Evolutionary conservation across 352 stramenopile species (phyloP), one percentile per base, ranked within the genome.

Genomic region (Globisporangium carolinianum): DNA sequence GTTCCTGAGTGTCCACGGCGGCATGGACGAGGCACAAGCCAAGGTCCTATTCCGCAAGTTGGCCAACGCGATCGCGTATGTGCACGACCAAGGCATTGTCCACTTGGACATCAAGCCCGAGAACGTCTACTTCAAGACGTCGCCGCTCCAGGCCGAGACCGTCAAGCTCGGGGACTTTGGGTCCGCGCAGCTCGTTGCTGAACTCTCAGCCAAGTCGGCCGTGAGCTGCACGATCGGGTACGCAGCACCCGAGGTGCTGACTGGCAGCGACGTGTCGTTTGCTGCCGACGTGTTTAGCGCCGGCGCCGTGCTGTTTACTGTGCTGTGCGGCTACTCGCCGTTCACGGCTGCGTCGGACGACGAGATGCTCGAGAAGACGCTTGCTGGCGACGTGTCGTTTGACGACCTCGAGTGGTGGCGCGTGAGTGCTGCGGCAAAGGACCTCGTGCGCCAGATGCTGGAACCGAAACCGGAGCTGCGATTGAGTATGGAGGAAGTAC

Each of bases 31-130:
- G 41, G 58, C 58, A 10, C 55, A 68, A 7, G 80, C 77, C 35
- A 79, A 76, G 60, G 61, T 58, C 1, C 45, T 90, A 0, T 84
- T 90, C 46, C 74, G 72, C 18, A 73, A 75, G 53, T 72, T 90
- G 39, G 65, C 71, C 1, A 68, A 69, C 17, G 77, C 80, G 17
- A 56, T 92, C 24, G 56, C 58, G 39, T 75, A 79, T 57, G 65
- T 86, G 18, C 83, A 93, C 52, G 68, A 76, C 12, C 71, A 84
- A 11, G 72, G 66, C 15, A 63, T 93, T 17, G 68, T 91, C 6
- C 83, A 93, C 36, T 50, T 93, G 56, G 83, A 91, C 47, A 82
- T 93, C 51, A 93, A 93, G 65, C 83, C 83, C 2, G 77, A 88
- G 55, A 93, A 93, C 52, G 49, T 93, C 12, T 76, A 91, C 50